Conservation (phyloP, 345 rosid genomes). For the Melastoma malabathricum region DNA sequence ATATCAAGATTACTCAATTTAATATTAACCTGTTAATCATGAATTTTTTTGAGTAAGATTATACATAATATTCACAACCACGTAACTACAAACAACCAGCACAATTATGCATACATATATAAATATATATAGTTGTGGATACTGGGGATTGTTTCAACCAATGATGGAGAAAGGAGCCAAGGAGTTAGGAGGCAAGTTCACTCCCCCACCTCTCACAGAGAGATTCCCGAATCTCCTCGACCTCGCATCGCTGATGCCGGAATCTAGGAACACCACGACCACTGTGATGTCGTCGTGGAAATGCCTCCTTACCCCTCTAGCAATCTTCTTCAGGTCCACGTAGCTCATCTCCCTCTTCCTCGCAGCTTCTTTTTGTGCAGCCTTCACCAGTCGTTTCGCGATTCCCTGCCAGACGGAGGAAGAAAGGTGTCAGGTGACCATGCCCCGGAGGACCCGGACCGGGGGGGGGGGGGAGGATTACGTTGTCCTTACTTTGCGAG, state of each 20-base stretch:
- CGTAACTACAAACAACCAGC: too few relatives aligned
- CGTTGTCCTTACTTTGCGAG: slow-evolving; percentile 16
- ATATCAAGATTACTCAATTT: too few relatives aligned
- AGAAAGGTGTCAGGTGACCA: not conserved
- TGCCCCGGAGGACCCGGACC: not conserved
- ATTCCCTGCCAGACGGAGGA: slow-evolving; percentile 49
- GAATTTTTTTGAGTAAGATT: too few relatives aligned
- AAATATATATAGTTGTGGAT: not conserved
- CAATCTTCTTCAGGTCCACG: slow-evolving; percentile 82
- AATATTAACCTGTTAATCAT: too few relatives aligned
- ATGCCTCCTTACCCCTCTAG: slow-evolving; percentile 75
- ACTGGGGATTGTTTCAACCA: slow-evolving; percentile 20
- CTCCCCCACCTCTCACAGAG: slow-evolving; percentile 64
- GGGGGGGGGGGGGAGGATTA: not conserved
- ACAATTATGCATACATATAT: too few relatives aligned
- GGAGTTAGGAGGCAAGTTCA: slow-evolving; percentile 37
- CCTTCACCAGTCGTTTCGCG: slow-evolving; percentile 66
- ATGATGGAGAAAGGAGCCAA: slow-evolving; percentile 50
- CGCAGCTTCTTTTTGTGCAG: slow-evolving; percentile 73
- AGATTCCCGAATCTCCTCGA: slow-evolving; percentile 24
- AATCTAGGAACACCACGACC: slow-evolving; percentile 57
- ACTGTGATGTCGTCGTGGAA: slow-evolving; percentile 94
- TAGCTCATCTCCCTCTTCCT: slow-evolving; percentile 89
- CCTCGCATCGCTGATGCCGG: slow-evolving; percentile 41
- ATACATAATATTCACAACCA: too few relatives aligned